phyloP scores from a whole-genome alignment of 441 rosid species.

The Pelargonium myrrhifolium region DNA sequence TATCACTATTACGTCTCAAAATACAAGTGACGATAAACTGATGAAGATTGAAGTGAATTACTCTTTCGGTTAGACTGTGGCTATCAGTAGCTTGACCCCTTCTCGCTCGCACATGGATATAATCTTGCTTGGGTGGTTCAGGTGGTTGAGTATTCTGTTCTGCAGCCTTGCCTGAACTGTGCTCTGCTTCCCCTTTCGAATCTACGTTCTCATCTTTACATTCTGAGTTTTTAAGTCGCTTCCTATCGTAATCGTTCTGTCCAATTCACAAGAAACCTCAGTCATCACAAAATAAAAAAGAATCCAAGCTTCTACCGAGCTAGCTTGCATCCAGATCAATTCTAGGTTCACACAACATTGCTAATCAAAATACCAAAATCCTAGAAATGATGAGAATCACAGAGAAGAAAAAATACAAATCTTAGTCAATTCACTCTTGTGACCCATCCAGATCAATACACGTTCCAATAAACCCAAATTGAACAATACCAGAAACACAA shows the following conservation, averaged over 20 bases:
- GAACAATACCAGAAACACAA: neutral
- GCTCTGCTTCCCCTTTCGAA: slow-evolving; percentile 37
- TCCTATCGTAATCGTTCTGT: slow-evolving; percentile 41
- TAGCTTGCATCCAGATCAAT: neutral
- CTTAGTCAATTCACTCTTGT: neutral
- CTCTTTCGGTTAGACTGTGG: slow-evolving; percentile 91
- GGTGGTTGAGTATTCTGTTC: slow-evolving; percentile 43
- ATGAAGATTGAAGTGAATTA: slow-evolving; percentile 29
- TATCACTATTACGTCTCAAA: neutral
- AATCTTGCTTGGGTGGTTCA: slow-evolving; percentile 65
- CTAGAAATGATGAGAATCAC: neutral
- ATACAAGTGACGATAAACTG: slow-evolving; percentile 5
- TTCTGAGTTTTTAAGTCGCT: slow-evolving; percentile 38
- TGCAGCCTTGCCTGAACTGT: slow-evolving; percentile 44
- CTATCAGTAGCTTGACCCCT: slow-evolving; percentile 96
- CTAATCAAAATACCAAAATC: neutral
- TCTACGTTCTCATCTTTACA: slow-evolving; percentile 39
- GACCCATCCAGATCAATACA: neutral
- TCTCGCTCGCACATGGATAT: slow-evolving; percentile 88
- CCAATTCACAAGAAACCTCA: slow-evolving; percentile 11
- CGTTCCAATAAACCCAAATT: neutral
- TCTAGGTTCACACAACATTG: neutral
- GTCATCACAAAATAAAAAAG: neutral
- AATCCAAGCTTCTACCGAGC: too few relatives aligned
- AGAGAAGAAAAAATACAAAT: too few relatives aligned